phyloP scores from a whole-genome alignment of 2,329 filamentous ascomycete species.

The Aspergillus nomiae region DNA sequence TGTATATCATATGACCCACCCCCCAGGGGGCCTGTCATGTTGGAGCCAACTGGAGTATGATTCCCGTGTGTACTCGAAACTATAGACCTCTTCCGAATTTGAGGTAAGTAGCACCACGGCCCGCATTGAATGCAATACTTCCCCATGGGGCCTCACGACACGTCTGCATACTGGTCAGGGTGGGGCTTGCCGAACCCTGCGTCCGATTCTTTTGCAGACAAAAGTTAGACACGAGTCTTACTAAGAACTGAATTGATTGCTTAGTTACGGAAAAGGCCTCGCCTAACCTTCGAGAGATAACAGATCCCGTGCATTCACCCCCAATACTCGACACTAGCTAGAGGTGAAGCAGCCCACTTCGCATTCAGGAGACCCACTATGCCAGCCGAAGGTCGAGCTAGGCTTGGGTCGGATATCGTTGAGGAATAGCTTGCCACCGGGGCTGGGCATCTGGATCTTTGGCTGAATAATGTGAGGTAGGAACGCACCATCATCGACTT shows the following conservation, averaged over 20 bases:
- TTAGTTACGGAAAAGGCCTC: neutral
- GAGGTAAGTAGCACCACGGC: neutral
- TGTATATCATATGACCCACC: neutral
- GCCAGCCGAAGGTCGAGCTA: neutral
- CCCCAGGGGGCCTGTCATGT: neutral
- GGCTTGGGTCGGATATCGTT: no score
- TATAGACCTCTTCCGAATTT: neutral
- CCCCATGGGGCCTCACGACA: neutral
- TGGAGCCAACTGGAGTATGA: no score
- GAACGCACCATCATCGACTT: neutral
- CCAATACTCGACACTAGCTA: no score
- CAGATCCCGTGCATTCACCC: neutral
- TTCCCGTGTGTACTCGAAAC: neutral
- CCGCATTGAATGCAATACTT: neutral
- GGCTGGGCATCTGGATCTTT: no score
- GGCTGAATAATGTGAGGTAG: no score
- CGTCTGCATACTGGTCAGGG: neutral
- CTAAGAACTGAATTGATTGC: no score
- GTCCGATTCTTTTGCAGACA: neutral
- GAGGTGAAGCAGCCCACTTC: no score
- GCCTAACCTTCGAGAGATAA: neutral
- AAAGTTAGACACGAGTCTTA: neutral
- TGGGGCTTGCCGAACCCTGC: neutral
- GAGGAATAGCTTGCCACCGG: no score
- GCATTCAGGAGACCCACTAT: neutral